Evolutionary conservation across 1,139 yeast genomes (phyloP).

Genomic region (Suhomyces guaymorum): DNA sequence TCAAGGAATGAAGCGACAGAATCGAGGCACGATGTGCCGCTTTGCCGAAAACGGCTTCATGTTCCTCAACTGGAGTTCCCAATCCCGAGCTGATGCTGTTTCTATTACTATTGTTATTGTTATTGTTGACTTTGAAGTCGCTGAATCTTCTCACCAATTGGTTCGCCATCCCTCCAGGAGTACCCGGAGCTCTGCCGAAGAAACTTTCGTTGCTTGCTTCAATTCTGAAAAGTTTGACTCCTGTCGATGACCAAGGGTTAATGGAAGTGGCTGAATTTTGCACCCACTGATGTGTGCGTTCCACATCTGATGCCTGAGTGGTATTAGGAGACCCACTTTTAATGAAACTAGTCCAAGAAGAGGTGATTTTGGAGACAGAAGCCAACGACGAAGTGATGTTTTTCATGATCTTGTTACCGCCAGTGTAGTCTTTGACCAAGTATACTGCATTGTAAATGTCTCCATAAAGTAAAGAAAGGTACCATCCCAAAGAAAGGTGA

Average conservation of each 20-base stretch:
- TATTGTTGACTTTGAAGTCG: constrained; percentile 38
- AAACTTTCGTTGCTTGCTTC: constrained; percentile 46
- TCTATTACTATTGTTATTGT: constrained; percentile 22
- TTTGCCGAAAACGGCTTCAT: constrained; percentile 24
- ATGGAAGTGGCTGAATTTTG: constrained; percentile 29
- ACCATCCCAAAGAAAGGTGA: constrained; percentile 72
- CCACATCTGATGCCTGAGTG: constrained; percentile 6
- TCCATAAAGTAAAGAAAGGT: constrained; percentile 67
- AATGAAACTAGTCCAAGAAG: constrained; percentile 39
- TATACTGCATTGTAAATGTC: constrained; percentile 54
- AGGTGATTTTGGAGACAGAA: constrained; percentile 45
- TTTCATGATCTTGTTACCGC: constrained; percentile 33
- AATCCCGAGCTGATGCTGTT: constrained; percentile 27
- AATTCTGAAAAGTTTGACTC: constrained; percentile 60
- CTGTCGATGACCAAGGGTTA: constrained; percentile 67
- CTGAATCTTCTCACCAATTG: constrained; percentile 50
- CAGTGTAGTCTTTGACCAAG: constrained; percentile 22
- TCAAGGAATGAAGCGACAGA: constrained; percentile 44
- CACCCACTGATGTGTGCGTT: constrained; percentile 22
- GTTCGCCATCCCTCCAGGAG: constrained; percentile 51
- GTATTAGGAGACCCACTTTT: constrained; percentile 17
- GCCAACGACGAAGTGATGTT: constrained; percentile 45
- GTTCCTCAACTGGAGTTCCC: constrained; percentile 35
- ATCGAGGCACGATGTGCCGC: constrained; percentile 32
- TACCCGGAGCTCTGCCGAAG: constrained; percentile 32